Conservation (phyloP, 805 yeast species). For the Hanseniaspora guilliermondii region DNA sequence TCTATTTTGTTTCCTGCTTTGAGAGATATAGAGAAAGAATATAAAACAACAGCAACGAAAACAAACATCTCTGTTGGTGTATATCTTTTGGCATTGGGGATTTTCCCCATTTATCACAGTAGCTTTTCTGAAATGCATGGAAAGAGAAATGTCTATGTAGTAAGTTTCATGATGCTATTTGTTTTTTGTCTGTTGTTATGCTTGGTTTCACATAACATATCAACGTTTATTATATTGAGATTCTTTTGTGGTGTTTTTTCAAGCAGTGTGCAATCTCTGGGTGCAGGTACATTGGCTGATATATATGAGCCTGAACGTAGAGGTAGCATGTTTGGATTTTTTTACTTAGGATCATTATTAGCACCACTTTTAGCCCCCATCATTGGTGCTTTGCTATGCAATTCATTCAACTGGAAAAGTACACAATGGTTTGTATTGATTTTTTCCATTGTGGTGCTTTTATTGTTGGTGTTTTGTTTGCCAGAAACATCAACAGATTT, state of each 20-base stretch:
- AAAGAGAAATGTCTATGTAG: constrained; percentile 56
- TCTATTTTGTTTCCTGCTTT: constrained; percentile 73
- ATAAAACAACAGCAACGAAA: constrained; percentile 44
- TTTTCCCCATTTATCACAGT: constrained; percentile 86
- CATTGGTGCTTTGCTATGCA: constrained; percentile 61
- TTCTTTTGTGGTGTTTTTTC: constrained; percentile 68
- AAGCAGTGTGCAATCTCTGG: constrained; percentile 77
- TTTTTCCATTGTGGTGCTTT: constrained; percentile 42
- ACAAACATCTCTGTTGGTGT: constrained; percentile 75
- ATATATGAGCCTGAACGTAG: constrained; percentile 53
- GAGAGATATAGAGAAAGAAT: constrained; percentile 40
- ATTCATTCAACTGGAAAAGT: constrained; percentile 74
- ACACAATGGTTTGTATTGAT: constrained; percentile 77
- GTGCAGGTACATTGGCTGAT: constrained; percentile 80
- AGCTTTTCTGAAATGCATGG: constrained; percentile 65
- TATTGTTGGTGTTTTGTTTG: constrained; percentile 40
- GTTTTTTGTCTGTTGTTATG: constrained; percentile 57
- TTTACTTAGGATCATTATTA: constrained; percentile 65
- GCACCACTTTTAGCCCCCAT: constrained; percentile 77
- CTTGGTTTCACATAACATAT: constrained; percentile 50
- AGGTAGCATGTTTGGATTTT: constrained; percentile 69
- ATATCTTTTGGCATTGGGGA: constrained; percentile 58
- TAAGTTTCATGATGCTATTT: constrained; percentile 50
- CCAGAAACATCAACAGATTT: constrained; percentile 67
- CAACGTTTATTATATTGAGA: constrained; percentile 54